Base-by-base conservation (phyloP, 2,329 filamentous ascomycete genomes). In the Xylariaceae sp. region DNA sequence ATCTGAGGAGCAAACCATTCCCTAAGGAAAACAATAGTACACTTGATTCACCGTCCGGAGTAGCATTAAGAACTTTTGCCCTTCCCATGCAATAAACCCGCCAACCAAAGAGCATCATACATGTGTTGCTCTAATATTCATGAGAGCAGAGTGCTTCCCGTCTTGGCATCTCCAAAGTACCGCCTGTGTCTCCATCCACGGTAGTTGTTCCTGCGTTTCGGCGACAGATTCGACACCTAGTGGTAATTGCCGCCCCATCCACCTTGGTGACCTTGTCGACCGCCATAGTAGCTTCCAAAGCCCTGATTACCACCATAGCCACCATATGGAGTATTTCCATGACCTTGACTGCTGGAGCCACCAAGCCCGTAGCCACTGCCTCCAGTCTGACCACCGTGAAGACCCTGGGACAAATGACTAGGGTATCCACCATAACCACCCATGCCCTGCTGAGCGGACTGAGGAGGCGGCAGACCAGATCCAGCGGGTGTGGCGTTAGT, bases 241-340 rank as follows among this genome's bases (percentile, higher is more conserved):
- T 82, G 77, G 77, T 86, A 86, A 78, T 86, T 86, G 65, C 78
- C 79, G 65, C 83, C 83, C 83, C 83, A 86, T 67, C 83, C 82
- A 62, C 81, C 78, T 60, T 79, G 79, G 68, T 78, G 78, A 66
- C 77, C 75, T 63, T 79, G 75, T 54, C 75, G 74, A 53, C 67
- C 67, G 24, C 68, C 76, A 69, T 82, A 82, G 73, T 80, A 81
- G 61, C 74, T 74, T 61, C 78, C 76, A 49, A 81, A 82, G 46
- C 76, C 78, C 44, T 73, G 70, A 56, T 76, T 74, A 58, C 77
- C 77, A 48, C 77, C 79, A 61, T 85, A 85, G 41, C 77, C 79
- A 44, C 79, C 79, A 61, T 86, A 86, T 12, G 80, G 80, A 66
- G 73, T 80, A 72, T 76, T 84, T 61, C 81, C 80, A 70, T 85